Evolutionary conservation across 805 yeast species (phyloP).

Genomic region (Grigorovia jiainica): DNA sequence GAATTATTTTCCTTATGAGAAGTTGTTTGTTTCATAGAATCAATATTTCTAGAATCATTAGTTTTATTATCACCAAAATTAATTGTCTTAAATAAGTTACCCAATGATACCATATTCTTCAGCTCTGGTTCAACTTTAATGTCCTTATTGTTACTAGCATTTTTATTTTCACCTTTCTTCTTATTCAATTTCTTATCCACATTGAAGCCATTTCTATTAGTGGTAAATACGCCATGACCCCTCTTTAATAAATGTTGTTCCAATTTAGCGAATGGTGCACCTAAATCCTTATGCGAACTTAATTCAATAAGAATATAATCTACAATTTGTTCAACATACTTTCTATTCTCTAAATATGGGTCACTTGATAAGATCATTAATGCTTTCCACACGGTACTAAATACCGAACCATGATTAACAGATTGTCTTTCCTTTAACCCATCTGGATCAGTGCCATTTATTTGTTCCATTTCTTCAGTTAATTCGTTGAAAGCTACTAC

Average conservation of each 20-base stretch:
- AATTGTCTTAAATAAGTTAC: constrained; percentile 22
- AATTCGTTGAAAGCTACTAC: constrained; percentile 82
- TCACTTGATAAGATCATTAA: constrained; percentile 73
- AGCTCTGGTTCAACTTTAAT: neutral
- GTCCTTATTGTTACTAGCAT: neutral
- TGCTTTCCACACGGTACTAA: constrained; percentile 81
- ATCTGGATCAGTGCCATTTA: constrained; percentile 32
- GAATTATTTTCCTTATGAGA: constrained; percentile 17
- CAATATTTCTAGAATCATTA: constrained; percentile 6
- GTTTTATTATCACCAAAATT: constrained; percentile 14
- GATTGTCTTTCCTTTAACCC: constrained; percentile 38
- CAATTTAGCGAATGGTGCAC: constrained; percentile 56
- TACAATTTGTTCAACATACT: constrained; percentile 61
- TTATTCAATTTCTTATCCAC: constrained; percentile 1
- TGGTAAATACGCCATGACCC: constrained; percentile 16
- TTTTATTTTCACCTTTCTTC: constrained; percentile 3
- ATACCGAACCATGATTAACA: constrained; percentile 81
- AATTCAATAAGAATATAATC: constrained; percentile 62
- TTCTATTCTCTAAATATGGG: constrained; percentile 74
- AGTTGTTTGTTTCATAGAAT: constrained; percentile 18
- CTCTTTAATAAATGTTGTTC: constrained; percentile 52
- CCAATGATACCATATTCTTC: constrained; percentile 15
- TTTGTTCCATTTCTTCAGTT: constrained; percentile 64
- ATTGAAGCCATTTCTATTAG: constrained; percentile 4
- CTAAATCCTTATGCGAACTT: constrained; percentile 43